Evolutionary conservation across 2,329 filamentous ascomycete species (phyloP).

Genomic region (Pseudogymnoascus verrucosus): DNA sequence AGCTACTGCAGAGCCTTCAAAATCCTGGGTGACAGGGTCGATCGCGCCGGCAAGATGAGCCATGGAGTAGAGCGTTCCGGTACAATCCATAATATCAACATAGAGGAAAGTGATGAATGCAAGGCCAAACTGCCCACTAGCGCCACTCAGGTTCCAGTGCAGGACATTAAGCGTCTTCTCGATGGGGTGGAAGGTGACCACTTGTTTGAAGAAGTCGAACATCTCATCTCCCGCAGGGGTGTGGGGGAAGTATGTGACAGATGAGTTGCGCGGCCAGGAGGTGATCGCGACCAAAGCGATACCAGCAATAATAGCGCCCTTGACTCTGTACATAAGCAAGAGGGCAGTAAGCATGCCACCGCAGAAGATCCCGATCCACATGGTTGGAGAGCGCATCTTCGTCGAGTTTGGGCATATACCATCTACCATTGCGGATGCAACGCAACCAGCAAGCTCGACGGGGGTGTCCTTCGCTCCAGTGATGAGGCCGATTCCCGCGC

Average conservation of each 20-base stretch:
- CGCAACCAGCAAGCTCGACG: constrained; percentile 59
- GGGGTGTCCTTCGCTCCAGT: constrained; percentile 62
- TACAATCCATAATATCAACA: constrained; percentile 82
- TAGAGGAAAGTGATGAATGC: constrained; percentile 86
- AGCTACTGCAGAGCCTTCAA: constrained; percentile 74
- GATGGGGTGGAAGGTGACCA: constrained; percentile 78
- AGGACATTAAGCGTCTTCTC: constrained; percentile 60
- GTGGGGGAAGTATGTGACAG: constrained; percentile 75
- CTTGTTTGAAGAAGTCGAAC: constrained; percentile 83
- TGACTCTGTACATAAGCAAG: constrained; percentile 78
- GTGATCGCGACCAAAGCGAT: constrained; percentile 80
- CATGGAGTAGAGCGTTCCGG: constrained; percentile 84
- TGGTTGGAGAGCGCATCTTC: constrained; percentile 75
- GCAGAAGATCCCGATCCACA: constrained; percentile 87
- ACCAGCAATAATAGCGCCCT: constrained; percentile 77
- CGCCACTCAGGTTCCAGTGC: constrained; percentile 58
- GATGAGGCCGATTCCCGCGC: constrained; percentile 72
- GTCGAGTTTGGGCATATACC: constrained; percentile 54
- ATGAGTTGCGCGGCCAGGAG: constrained; percentile 72
- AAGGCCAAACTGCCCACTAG: constrained; percentile 67
- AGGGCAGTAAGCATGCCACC: constrained; percentile 73
- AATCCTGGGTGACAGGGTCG: constrained; percentile 76
- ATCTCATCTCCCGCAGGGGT: constrained; percentile 57
- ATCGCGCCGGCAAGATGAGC: constrained; percentile 74
- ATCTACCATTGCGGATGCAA: constrained; percentile 19